phyloP scores from a whole-genome alignment of 345 rosid species.

The Gynandropsis gynandra region DNA sequence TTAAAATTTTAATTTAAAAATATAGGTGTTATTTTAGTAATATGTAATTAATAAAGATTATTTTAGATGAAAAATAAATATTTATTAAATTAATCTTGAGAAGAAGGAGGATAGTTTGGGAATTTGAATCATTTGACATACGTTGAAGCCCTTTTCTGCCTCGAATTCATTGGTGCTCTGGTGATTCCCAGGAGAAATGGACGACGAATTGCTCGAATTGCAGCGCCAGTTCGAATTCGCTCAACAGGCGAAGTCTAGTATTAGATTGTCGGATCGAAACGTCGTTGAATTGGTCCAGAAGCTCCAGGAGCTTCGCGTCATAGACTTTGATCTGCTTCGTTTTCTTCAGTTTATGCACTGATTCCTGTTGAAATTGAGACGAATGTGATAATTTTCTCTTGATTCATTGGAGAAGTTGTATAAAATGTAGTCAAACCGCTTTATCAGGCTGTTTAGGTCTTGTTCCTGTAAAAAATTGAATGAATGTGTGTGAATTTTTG shows the following conservation, averaged over 20 bases:
- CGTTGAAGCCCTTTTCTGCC: no score
- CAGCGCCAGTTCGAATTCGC: constrained; percentile 91
- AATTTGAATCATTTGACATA: no score
- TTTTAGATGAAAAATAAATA: no score
- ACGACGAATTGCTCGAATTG: constrained; percentile 78
- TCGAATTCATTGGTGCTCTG: no score
- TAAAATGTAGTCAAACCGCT: constrained; percentile 11
- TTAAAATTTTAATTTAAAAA: no score
- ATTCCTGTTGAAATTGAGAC: background rate
- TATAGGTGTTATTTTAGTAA: no score
- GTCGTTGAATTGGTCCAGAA: constrained; percentile 95
- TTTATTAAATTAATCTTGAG: no score
- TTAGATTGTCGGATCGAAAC: constrained; percentile 81
- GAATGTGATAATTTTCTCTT: background rate
- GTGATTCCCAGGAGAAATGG: constrained; percentile 37
- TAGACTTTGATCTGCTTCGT: constrained; percentile 84
- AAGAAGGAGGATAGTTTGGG: no score
- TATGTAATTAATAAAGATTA: no score
- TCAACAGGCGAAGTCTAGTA: constrained; percentile 84
- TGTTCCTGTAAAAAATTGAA: background rate
- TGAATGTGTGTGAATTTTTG: background rate
- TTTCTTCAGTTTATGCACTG: background rate
- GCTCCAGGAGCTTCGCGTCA: constrained; percentile 84
- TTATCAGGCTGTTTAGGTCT: constrained; percentile 12
- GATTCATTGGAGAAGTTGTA: constrained; percentile 14